phyloP scores from a whole-genome alignment of 129 eudicot genomes.

The Pulicaria dysenterica region DNA sequence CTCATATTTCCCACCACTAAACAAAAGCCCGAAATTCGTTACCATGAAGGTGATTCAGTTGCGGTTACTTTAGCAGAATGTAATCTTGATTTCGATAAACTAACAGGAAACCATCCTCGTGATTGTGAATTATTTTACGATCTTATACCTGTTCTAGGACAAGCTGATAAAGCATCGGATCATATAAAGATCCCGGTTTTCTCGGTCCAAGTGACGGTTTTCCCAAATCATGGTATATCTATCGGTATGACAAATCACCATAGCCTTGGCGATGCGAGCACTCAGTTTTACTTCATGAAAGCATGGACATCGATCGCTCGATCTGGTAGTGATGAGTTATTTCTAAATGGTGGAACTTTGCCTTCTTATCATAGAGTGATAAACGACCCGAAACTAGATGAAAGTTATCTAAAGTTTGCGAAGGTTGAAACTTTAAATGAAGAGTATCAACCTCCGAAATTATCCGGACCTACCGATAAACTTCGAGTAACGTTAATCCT shows the following conservation, averaged over 20 bases:
- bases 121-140: constrained; percentile 37
- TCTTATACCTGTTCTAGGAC: constrained; percentile 30
- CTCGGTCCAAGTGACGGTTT: constrained; percentile 44
- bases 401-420: constrained; percentile 11
- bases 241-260: constrained; percentile 45
- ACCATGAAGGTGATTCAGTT: constrained; percentile 37
- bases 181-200: constrained; percentile 29
- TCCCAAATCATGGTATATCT: constrained; percentile 45
- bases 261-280: constrained; percentile 40
- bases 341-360: constrained; percentile 5
- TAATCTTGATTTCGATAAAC: constrained; percentile 28
- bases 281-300: constrained; percentile 31
- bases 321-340: constrained; percentile 20
- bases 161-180: background rate
- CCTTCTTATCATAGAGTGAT: constrained; percentile 37
- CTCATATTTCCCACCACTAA: background rate
- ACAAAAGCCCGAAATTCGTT: constrained; percentile 27
- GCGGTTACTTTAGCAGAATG: constrained; percentile 37
- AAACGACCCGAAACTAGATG: constrained; percentile 21
- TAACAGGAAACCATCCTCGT: constrained; percentile 38
- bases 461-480: background rate
- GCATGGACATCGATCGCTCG: constrained; percentile 45
- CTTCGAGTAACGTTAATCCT: constrained; percentile 39
- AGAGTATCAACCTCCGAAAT: background rate
- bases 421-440: constrained; percentile 2